These are phyloP conservation scores for Panellus pusillus DNA, from an alignment of 768 basidiomycete genomes.

Conservation along the genomic window DNA sequence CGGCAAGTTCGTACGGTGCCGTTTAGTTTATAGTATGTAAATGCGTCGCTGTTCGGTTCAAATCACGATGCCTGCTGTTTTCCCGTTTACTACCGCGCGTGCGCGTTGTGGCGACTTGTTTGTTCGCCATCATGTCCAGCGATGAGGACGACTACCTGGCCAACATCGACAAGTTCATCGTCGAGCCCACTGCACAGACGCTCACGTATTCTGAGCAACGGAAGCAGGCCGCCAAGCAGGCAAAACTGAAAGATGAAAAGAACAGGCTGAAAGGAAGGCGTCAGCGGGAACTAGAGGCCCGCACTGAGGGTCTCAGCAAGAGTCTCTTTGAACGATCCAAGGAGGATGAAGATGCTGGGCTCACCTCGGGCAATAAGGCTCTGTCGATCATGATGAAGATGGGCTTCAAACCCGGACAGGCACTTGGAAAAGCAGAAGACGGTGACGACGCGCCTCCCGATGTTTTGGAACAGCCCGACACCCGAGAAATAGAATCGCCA, in stretches of 20 bases:
- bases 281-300: conserved; percentile 70
- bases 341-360: conserved; percentile 58
- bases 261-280: conserved; percentile 64
- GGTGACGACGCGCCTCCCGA: conserved; percentile 6
- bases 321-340: conserved; percentile 79
- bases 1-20: conserved; percentile 43
- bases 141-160: conserved; percentile 88
- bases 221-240: conserved; percentile 58
- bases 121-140: conserved; percentile 52
- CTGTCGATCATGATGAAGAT: conserved; percentile 91
- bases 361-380: conserved; percentile 66
- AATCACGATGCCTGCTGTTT: conserved; percentile 23
- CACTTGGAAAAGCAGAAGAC: conserved; percentile 54
- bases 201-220: conserved; percentile 72
- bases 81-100: neutral
- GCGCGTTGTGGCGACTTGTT: conserved; percentile 6
- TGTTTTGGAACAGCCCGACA: conserved; percentile 1
- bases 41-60: conserved; percentile 22
- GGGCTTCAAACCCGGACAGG: conserved; percentile 86
- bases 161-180: conserved; percentile 68
- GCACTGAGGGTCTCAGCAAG: conserved; percentile 75
- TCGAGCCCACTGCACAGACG: conserved; percentile 36
- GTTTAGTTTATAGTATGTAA: conserved; percentile 36
- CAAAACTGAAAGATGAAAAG: conserved; percentile 66
- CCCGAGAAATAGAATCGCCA: neutral